phyloP scores from a whole-genome alignment of 2,329 filamentous ascomycete species.

The Albifimbria verrucaria region DNA sequence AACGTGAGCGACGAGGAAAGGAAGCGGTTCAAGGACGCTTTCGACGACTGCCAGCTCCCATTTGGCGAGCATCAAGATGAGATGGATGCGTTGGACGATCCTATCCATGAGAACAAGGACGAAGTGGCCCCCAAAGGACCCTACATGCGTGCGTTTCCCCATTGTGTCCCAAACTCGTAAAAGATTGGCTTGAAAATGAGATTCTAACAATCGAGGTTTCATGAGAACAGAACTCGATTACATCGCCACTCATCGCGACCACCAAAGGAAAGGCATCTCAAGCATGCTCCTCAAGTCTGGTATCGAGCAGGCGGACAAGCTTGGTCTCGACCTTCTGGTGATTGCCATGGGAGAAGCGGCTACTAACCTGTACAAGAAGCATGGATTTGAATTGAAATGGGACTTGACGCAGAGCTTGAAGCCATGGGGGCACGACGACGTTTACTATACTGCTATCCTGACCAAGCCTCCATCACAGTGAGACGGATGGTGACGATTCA shows the following conservation, averaged over 20 bases:
- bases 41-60: not conserved
- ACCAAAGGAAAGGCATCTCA: slow-evolving; percentile 15
- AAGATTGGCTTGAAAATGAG: no score
- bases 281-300: slow-evolving; percentile 18
- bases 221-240: slow-evolving; percentile 18
- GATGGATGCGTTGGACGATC: slow-evolving; percentile 7
- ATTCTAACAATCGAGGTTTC: no score
- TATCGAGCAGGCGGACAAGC: slow-evolving; percentile 10
- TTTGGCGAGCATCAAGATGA: not conserved
- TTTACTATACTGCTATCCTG: slow-evolving; percentile 5
- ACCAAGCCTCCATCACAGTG: not conserved
- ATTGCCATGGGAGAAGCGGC: slow-evolving; percentile 15
- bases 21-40: slow-evolving; percentile 1
- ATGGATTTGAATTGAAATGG: slow-evolving; percentile 11
- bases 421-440: slow-evolving; percentile 5
- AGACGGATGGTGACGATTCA: no score
- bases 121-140: not conserved
- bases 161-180: no score
- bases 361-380: slow-evolving; percentile 13
- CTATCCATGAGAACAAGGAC: not conserved
- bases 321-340: slow-evolving; percentile 13
- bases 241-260: slow-evolving; percentile 15
- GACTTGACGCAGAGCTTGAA: slow-evolving; percentile 4
- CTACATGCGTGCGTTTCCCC: not conserved
- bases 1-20: slow-evolving; percentile 6